Evolutionary conservation across 2,329 filamentous ascomycete genomes (phyloP), one percentile per base, ranked within the genome.

Genomic region (Fonsecaea monophora): DNA sequence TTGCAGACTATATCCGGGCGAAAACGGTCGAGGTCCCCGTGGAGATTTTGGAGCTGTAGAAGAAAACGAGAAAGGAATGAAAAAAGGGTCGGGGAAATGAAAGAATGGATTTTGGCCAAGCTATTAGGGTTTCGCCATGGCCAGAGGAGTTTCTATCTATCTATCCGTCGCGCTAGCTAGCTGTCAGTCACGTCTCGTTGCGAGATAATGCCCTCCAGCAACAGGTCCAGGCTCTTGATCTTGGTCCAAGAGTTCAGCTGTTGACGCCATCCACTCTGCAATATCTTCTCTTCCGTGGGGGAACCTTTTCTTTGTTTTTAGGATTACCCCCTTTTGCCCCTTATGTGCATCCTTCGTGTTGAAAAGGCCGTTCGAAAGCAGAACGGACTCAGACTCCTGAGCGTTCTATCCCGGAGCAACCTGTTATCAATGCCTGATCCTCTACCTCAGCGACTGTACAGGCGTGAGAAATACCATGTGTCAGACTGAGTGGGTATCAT

Each of bases 1-100:
- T 85, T 71, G 82, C 78, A 12, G 83, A 86, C 75, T 86, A 81
- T 73, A 70, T 85, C 38, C 72, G 82, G 34, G 82, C 80, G 65
- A 76, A 76, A 53, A 71, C 78, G n/a, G 76, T 83, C 50, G 76
- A 81, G 38, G 75, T 82, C 53, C 81, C 80, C 1, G 55, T 68
- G 10, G 38, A 32, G 32, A 48, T 69, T 50, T 37, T 71, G 58
- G 58, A 58, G 53, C 53, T 18, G 35, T 57, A 25, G 25, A 21
- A 10, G 18, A 50, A 50, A 25, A 42, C 3, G 25, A 25, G 3
- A 25, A 25, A 25, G 3, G 25, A 25, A 25, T 21, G 21, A 21
- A 21, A 21, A 21, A 21, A 21, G 21, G 21, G 21, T 21, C 21
- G 21, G 21, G 21, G 21, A 21, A 21, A 21, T 21, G 21, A 25